Evolutionary conservation across 495 filamentous ascomycete species (phyloP).

Genomic region (Hypoxylon perforatum): DNA sequence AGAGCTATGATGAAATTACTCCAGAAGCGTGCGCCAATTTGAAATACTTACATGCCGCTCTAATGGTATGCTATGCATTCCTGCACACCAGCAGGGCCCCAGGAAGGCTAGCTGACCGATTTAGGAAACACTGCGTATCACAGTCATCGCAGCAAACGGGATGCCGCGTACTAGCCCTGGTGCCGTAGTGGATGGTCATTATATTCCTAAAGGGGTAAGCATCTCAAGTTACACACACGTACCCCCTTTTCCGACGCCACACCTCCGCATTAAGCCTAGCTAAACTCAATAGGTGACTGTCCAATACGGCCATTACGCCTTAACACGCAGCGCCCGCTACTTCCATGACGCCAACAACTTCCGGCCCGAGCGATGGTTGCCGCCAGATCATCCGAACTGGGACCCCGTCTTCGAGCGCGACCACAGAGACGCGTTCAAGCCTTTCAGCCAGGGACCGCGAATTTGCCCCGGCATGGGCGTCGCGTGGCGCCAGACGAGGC

Average conservation of each 20-base stretch:
- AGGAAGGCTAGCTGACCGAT: too few relatives aligned
- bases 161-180: not conserved
- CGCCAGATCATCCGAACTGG: not conserved
- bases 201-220: not conserved
- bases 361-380: too few relatives aligned
- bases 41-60: not conserved
- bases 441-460: not conserved
- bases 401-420: not conserved
- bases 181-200: not conserved
- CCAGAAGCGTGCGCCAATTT: not conserved
- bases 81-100: too few relatives aligned
- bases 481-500: constrained; percentile 1
- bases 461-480: constrained; percentile 4
- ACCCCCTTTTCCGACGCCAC: not conserved
- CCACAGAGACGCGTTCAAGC: not conserved
- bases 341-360: too few relatives aligned
- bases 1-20: not conserved
- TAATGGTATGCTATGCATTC: too few relatives aligned
- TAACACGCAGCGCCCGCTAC: too few relatives aligned
- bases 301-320: too few relatives aligned
- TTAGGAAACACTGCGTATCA: not conserved
- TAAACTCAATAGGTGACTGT: not conserved
- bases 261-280: not conserved
- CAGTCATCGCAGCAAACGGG: not conserved
- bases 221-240: not conserved